Evolutionary conservation across 108 stramenopile species (phyloP).

Genomic region (Cyclotella baltica): DNA sequence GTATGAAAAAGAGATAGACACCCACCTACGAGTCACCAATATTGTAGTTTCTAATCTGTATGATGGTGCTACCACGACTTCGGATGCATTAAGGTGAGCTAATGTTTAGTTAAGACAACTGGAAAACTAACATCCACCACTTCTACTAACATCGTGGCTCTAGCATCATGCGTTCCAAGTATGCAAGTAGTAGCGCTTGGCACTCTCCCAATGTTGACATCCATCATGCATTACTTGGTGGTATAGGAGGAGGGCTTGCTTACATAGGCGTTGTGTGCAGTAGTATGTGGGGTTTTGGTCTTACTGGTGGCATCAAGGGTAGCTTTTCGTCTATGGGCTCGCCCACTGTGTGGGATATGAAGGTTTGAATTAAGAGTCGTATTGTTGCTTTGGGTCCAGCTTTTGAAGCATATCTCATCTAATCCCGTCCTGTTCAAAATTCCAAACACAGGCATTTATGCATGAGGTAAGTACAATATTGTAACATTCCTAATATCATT

Average conservation of each 20-base stretch:
- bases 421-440: no score
- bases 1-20: slow-evolving; percentile 21
- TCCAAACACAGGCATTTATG: no score
- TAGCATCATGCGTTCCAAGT: slow-evolving; percentile 6
- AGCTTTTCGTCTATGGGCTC: slow-evolving; percentile 1
- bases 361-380: no score
- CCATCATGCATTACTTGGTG: slow-evolving; percentile 25
- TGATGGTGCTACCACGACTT: slow-evolving; percentile 2
- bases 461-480: slow-evolving; percentile 16
- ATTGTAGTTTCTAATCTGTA: slow-evolving; percentile 1
- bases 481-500: background rate
- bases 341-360: slow-evolving; percentile 32
- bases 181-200: background rate
- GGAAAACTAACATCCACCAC: no score
- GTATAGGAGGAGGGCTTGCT: slow-evolving; percentile 18
- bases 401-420: no score
- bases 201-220: slow-evolving; percentile 4
- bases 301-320: slow-evolving; percentile 2
- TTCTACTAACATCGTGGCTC: no score
- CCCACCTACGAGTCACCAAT: slow-evolving; percentile 8
- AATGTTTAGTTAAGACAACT: background rate
- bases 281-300: slow-evolving; percentile 1
- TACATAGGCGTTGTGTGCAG: slow-evolving; percentile 26
- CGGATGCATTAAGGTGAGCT: background rate
- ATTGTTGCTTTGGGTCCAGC: no score